Conservation (phyloP, 2,329 filamentous ascomycete species). For the Tolypocladium tropicale region DNA sequence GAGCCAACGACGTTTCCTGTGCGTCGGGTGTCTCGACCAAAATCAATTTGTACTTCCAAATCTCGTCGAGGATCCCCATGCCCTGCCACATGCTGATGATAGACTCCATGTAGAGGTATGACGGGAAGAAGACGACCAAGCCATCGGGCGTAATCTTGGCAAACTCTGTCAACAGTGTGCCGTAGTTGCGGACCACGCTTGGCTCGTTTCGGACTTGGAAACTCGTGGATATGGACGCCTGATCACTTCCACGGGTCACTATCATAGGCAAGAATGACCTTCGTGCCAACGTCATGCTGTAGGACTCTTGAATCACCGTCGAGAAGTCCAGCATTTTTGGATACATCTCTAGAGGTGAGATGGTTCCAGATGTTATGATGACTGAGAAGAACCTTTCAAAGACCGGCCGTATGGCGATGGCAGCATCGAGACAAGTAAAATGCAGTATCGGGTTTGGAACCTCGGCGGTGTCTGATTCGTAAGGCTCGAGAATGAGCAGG, state of each 20-base stretch:
- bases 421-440: conserved; percentile 92
- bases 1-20: conserved; percentile 88
- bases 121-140: conserved; percentile 98
- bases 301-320: conserved; percentile 92
- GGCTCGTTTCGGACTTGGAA: conserved; percentile 95
- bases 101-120: conserved; percentile 97
- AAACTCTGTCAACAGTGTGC: conserved; percentile 86
- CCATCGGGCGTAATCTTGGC: conserved; percentile 93
- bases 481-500: conserved; percentile 91
- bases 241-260: conserved; percentile 88
- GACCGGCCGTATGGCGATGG: conserved; percentile 95
- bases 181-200: conserved; percentile 94
- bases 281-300: conserved; percentile 89
- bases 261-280: conserved; percentile 98
- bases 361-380: conserved; percentile 95
- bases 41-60: conserved; percentile 99
- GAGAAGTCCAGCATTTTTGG: conserved; percentile 95
- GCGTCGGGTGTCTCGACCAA: conserved; percentile 95
- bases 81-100: conserved; percentile 99
- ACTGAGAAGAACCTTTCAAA: conserved; percentile 97
- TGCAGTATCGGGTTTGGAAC: conserved; percentile 96
- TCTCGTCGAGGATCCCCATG: conserved; percentile 93
- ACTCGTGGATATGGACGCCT: conserved; percentile 82
- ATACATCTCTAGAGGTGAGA: conserved; percentile 97
- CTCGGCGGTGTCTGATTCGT: conserved; percentile 88